Percentiles rank a stretch among this genome's conserved stretches.
These are phyloP conservation scores for Cryptococcus floricola DNA, from an alignment of 1,284 basidiomycete species.

Conservation along the genomic window DNA sequence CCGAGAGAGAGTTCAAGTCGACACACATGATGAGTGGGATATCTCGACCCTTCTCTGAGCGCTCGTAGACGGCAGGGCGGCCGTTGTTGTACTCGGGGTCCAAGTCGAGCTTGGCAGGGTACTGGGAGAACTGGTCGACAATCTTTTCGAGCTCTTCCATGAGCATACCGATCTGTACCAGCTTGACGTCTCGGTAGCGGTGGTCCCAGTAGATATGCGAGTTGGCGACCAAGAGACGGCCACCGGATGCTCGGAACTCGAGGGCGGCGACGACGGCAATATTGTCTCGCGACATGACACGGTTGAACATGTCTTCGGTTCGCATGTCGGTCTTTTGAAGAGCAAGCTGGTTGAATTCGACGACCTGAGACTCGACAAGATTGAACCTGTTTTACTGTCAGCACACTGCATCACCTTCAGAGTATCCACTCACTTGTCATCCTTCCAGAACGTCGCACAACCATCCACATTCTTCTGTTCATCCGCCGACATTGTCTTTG, in stretches of 20 bases:
- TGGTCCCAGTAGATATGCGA: conserved; percentile 94
- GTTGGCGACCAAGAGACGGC: conserved; percentile 84
- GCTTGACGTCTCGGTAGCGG: conserved; percentile 90
- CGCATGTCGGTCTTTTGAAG: conserved; percentile 94
- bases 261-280: conserved; percentile 84
- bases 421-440: conserved; percentile 63
- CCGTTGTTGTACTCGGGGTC: conserved; percentile 32
- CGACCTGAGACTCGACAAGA: conserved; percentile 87
- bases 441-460: conserved; percentile 94
- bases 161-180: conserved; percentile 88
- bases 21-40: conserved; percentile 90
- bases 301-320: conserved; percentile 99
- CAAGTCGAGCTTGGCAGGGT: conserved; percentile 38
- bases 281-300: conserved; percentile 92
- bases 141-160: conserved; percentile 92
- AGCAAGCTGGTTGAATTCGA: conserved; percentile 92
- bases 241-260: conserved; percentile 81
- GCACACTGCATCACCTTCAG: background rate
- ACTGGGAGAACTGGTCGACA: conserved; percentile 62
- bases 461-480: conserved; percentile 90
- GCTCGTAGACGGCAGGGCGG: conserved; percentile 43
- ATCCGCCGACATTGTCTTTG: conserved; percentile 85
- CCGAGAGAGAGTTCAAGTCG: conserved; percentile 88
- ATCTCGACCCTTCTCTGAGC: conserved; percentile 53
- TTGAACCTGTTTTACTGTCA: conserved; percentile 61